Conservation (phyloP, 495 filamentous ascomycete species). For the Massariosphaeria phaeospora region DNA sequence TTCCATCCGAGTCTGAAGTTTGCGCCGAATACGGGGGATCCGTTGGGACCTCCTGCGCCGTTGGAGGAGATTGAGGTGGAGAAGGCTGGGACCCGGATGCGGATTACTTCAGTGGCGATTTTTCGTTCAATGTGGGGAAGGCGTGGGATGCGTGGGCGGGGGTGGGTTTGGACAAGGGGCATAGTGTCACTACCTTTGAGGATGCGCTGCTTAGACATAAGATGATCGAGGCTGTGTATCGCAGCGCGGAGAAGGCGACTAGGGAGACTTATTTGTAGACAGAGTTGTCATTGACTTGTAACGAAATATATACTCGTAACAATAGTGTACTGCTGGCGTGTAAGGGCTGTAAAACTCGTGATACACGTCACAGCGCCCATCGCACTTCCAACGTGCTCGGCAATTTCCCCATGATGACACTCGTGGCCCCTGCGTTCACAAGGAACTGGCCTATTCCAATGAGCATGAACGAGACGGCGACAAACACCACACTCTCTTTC, state of each 20-base stretch:
- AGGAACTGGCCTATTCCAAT: too few relatives aligned
- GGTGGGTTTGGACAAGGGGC: slow-evolving; percentile 32
- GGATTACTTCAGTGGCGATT: too few relatives aligned
- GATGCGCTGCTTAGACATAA: slow-evolving; percentile 44
- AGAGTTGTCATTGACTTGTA: too few relatives aligned
- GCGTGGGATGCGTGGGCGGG: slow-evolving; percentile 50
- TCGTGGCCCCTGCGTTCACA: too few relatives aligned
- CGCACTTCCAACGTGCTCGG: too few relatives aligned
- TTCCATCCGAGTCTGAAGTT: slow-evolving; percentile 30
- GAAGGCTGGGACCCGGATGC: slow-evolving; percentile 22
- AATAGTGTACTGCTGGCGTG: too few relatives aligned
- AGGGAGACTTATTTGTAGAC: slow-evolving; percentile 19
- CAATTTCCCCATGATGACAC: too few relatives aligned
- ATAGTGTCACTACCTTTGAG: slow-evolving; percentile 43
- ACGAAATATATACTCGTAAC: too few relatives aligned
- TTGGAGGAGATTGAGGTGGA: slow-evolving; percentile 45
- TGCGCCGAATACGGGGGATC: slow-evolving; percentile 35
- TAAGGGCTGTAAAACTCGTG: too few relatives aligned
- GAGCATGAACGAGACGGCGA: too few relatives aligned
- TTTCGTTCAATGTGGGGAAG: slow-evolving; percentile 44
- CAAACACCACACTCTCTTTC: too few relatives aligned
- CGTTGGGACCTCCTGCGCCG: slow-evolving; percentile 8
- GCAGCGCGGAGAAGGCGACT: slow-evolving; percentile 20
- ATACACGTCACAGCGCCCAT: too few relatives aligned
- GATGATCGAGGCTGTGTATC: slow-evolving; percentile 35